Evolutionary conservation across 176 grass and related monocot species (phyloP).

Genomic region (Hsuehochloa calcarea): DNA sequence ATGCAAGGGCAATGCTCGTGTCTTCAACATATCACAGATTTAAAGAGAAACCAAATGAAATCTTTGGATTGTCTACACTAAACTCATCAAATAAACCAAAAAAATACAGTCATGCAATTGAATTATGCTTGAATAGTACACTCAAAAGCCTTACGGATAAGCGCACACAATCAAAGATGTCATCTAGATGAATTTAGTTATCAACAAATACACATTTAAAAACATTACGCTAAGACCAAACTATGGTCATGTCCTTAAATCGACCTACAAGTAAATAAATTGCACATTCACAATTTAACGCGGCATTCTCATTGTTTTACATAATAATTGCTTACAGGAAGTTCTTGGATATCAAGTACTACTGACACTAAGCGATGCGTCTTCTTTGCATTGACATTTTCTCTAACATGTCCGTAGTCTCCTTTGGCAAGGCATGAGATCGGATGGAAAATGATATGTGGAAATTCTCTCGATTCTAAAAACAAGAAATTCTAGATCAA

Average conservation of each 20-base stretch:
- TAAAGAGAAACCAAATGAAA: not conserved
- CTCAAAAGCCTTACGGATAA: not conserved
- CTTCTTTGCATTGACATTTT: slow-evolving; percentile 6
- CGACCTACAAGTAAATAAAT: not conserved
- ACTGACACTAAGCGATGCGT: not conserved
- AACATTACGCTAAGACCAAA: not conserved
- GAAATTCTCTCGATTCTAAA: not conserved
- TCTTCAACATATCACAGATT: not conserved
- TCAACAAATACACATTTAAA: not conserved
- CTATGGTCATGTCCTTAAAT: not conserved
- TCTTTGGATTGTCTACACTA: not conserved
- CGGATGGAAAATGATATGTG: not conserved
- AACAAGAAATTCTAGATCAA: slow-evolving; percentile 16
- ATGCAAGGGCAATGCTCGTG: not conserved
- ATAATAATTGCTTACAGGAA: not conserved
- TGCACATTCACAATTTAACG: not conserved
- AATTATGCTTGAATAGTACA: slow-evolving; percentile 13
- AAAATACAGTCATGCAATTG: not conserved
- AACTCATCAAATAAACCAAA: not conserved
- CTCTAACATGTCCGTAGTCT: not conserved
- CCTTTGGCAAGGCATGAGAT: not conserved
- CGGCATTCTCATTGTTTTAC: not conserved
- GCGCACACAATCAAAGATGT: not conserved
- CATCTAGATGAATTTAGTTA: not conserved
- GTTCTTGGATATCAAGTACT: not conserved